These are phyloP conservation scores for Fulvia fulva DNA, from an alignment of 2,329 filamentous ascomycete species.

Conservation along the genomic window DNA sequence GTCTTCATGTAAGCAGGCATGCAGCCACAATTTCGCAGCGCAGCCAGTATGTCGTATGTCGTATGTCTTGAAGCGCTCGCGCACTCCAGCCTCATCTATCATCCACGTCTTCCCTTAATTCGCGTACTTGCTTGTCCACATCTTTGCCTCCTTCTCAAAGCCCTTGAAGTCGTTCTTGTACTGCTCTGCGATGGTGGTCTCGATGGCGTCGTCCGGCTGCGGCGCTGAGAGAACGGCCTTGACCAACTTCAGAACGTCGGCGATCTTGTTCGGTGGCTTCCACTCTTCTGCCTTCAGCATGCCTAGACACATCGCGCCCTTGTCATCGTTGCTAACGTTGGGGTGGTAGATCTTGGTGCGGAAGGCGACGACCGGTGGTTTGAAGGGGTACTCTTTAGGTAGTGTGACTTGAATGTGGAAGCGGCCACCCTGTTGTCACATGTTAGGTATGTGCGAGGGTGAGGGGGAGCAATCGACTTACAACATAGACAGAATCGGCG, in stretches of 20 bases:
- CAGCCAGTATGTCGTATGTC: background rate
- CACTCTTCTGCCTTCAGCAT: conserved; percentile 82
- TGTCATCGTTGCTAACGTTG: conserved; percentile 83
- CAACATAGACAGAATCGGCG: conserved; percentile 60
- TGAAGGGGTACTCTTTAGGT: conserved; percentile 83
- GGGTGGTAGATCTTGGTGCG: conserved; percentile 91
- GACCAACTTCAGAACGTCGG: conserved; percentile 71
- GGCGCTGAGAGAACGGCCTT: conserved; percentile 72
- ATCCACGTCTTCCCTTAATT: conserved; percentile 15
- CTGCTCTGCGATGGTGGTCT: conserved; percentile 80
- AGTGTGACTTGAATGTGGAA: conserved; percentile 72
- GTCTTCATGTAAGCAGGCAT: background rate
- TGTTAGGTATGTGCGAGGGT: background rate
- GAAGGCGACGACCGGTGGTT: conserved; percentile 75
- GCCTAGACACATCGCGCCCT: conserved; percentile 79
- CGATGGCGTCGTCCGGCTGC: conserved; percentile 84
- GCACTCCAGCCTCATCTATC: background rate
- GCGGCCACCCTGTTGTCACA: conserved; percentile 56
- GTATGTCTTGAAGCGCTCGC: background rate
- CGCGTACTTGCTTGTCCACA: conserved; percentile 73
- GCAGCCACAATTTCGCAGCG: background rate
- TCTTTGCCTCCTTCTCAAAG: conserved; percentile 70
- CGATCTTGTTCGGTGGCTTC: conserved; percentile 81
- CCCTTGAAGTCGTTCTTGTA: conserved; percentile 63
- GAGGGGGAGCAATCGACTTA: conserved; percentile 38